phyloP scores from a whole-genome alignment of 352 stramenopile genomes.

The Globisporangium okanoganense region DNA sequence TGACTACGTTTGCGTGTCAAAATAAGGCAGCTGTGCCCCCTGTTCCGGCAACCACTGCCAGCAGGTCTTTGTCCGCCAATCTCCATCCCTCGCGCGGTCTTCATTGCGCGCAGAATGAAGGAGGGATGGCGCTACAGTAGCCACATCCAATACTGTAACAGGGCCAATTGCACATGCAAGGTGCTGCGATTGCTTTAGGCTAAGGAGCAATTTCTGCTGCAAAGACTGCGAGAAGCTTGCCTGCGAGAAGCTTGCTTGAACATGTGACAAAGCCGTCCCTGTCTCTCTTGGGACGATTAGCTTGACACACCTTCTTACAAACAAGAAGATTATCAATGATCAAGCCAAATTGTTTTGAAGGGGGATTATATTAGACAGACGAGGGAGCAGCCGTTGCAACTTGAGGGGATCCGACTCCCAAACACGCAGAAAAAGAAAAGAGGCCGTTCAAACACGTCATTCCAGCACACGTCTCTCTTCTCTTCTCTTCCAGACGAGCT shows the following conservation, averaged over 20 bases:
- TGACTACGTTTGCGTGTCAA: not conserved
- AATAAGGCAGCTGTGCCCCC: not conserved
- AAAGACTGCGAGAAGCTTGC: not conserved
- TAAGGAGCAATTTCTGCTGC: not conserved
- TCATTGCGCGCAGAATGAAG: not conserved
- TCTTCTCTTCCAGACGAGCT: not conserved
- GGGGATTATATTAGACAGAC: not conserved
- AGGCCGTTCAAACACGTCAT: not conserved
- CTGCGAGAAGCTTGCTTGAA: not conserved
- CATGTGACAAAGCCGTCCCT: not conserved
- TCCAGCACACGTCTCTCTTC: no score
- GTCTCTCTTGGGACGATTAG: not conserved
- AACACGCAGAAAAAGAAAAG: constrained; percentile 13
- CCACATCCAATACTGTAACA: not conserved
- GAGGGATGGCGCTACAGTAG: no score
- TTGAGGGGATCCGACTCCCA: constrained; percentile 1
- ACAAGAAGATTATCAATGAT: not conserved
- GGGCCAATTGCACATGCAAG: not conserved
- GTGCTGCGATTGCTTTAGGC: not conserved
- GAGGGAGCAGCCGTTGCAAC: not conserved
- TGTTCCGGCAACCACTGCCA: not conserved
- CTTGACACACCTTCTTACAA: not conserved
- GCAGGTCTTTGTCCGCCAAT: not conserved
- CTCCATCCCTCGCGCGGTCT: not conserved
- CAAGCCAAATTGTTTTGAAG: not conserved